These are phyloP conservation scores for Rhododendron vialii DNA, from an alignment of 148 eudicot species.

Conservation along the genomic window DNA sequence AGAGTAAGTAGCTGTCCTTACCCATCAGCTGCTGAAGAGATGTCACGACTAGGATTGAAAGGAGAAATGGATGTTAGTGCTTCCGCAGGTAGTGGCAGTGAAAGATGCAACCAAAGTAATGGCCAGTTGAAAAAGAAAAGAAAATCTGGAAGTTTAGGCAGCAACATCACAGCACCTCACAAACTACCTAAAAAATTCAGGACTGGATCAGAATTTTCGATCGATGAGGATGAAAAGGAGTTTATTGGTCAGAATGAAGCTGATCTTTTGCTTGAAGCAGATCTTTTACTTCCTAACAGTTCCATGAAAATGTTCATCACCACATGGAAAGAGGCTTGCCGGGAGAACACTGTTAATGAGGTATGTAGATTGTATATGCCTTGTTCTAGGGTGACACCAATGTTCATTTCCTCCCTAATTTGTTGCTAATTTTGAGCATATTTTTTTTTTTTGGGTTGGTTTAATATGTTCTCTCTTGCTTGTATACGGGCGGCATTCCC, in stretches of 20 bases:
- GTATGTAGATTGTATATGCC: constrained; percentile 29
- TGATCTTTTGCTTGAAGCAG: constrained; percentile 28
- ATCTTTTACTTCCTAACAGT: constrained; percentile 32
- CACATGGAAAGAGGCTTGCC: constrained; percentile 86
- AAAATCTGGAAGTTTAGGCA: constrained; percentile 31
- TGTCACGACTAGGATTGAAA: constrained; percentile 65
- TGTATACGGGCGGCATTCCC: background rate
- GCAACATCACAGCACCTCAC: constrained; percentile 3
- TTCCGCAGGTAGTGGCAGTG: constrained; percentile 16
- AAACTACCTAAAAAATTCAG: constrained; percentile 23
- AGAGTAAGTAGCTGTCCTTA: constrained; percentile 75
- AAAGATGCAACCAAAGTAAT: constrained; percentile 4
- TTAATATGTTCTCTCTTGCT: background rate
- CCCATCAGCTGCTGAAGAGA: constrained; percentile 85
- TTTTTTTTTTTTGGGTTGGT: background rate
- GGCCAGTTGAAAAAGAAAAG: constrained; percentile 33
- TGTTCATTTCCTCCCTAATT: no score
- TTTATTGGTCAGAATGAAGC: constrained; percentile 1
- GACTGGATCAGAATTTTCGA: background rate
- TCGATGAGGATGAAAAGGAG: constrained; percentile 6
- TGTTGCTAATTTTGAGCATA: background rate
- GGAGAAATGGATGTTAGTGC: constrained; percentile 27
- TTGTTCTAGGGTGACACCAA: background rate
- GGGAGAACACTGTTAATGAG: constrained; percentile 47
- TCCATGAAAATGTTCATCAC: constrained; percentile 61